Base-by-base conservation (phyloP, 2,329 filamentous ascomycete genomes). In the Hypoxylon sp. region DNA sequence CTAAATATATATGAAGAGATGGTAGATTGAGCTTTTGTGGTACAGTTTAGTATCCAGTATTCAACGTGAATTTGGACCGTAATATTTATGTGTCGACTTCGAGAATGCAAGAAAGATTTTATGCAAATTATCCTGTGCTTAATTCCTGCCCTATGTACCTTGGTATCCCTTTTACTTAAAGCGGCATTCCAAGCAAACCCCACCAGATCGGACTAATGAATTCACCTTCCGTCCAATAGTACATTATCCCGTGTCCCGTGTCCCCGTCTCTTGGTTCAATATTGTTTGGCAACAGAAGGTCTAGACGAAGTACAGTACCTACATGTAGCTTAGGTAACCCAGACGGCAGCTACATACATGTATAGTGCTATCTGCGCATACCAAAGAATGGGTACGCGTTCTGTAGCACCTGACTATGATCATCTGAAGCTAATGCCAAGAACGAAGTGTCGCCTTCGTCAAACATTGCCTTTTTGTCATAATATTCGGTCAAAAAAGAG, bases 401-500 rank as follows among this genome's bases (percentile, higher is more conserved):
- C 4, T 59, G 48, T 68, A 44, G 61, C 64, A 63, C 57, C 46
- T 50, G 17, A 56, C 17, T 29, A 56, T 66, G 59, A 64, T 67
- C 69, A 67, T 58, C 63, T 69, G 66, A 63, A 67, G 57, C 47
- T 60, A 54, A 51, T 59, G 66, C 69, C 69, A 71, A 71, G 69
- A 63, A 52, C 37, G 22, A 24, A 57, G 19, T 31, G 59, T 67
- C 58, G 59, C 56, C 48, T 51, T 61, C 50, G 59, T 71, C 69
- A 66, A 65, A 67, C 65, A 35, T 61, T 42, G 35, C 10, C 17
- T 31, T 31, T 55, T 44, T 29, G 53, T 60, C 66, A 65, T 65
- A 61, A 39, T 50, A 67, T 53, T 59, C 50, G 56, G 56, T 64
- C 42, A 62, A 55, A 39, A 11, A 17, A 26, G 24, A 52, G 33